Conservation (phyloP, 2,329 filamentous ascomycete species). For the Aspergillus luchuensis region DNA sequence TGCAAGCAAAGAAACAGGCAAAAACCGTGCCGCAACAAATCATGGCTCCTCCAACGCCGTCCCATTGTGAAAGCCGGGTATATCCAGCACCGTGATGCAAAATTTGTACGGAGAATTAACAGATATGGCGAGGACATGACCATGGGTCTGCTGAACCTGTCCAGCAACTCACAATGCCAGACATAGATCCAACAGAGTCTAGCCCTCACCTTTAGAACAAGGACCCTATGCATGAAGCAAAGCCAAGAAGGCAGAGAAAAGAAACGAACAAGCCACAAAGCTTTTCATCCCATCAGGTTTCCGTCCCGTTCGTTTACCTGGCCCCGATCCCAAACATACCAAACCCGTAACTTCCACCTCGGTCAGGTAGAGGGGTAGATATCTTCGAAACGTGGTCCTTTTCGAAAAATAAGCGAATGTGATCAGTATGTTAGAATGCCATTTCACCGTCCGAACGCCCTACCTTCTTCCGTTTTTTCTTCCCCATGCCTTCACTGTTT, state of each 20-base stretch:
- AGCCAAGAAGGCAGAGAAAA: slow-evolving; percentile 21
- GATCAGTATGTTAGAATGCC: slow-evolving; percentile 17
- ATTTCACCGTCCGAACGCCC: slow-evolving; percentile 13
- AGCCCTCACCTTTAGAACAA: slow-evolving; percentile 22
- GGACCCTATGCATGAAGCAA: slow-evolving; percentile 26
- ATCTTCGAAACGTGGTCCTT: slow-evolving; percentile 47
- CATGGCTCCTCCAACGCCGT: slow-evolving; percentile 40
- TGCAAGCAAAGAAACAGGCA: slow-evolving; percentile 14
- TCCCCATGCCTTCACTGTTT: slow-evolving; percentile 46
- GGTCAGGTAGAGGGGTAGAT: slow-evolving; percentile 42
- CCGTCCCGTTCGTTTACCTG: slow-evolving; percentile 34
- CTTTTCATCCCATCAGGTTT: slow-evolving; percentile 26
- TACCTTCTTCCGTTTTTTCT: slow-evolving; percentile 55
- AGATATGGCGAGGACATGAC: slow-evolving; percentile 22
- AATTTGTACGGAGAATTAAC: slow-evolving; percentile 40
- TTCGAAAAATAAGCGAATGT: slow-evolving; percentile 6
- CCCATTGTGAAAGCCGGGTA: slow-evolving; percentile 49
- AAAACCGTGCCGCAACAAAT: slow-evolving; percentile 20
- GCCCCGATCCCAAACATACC: slow-evolving; percentile 50
- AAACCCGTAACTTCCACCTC: slow-evolving; percentile 46
- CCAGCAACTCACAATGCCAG: slow-evolving; percentile 13
- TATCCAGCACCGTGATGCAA: slow-evolving; percentile 53
- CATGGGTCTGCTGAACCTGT: slow-evolving; percentile 12
- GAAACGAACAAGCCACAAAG: slow-evolving; percentile 20
- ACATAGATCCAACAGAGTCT: background rate